Base-by-base conservation (phyloP, 345 rosid genomes). In the Lumnitzera littorea region DNA sequence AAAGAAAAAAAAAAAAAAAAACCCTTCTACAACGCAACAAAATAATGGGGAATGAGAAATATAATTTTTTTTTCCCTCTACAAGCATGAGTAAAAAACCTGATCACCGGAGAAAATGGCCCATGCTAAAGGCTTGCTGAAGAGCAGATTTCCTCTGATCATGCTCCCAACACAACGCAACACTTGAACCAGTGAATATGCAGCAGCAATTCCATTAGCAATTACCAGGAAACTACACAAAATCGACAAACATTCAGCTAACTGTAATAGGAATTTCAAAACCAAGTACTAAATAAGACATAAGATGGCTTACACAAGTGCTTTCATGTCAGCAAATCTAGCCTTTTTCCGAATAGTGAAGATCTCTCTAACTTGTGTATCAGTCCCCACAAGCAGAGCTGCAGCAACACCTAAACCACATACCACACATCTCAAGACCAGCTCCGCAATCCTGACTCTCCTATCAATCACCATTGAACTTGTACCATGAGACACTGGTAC, bases 61-160 rank as follows among this genome's bases (percentile, higher is more conserved):
- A 20, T 20, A 20, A 20, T 20, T 20, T 20, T 20, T 20, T 20
- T 20, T 20, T 20, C 20, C 20, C 20, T 20, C 20, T 20, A 20
- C 3, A 27, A 27, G 31, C 31, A 27, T 27, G 31, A 36, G 43
- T 2, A 36, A 36, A 6, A 36, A 36, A 89, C 98, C 96, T 92
- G 98, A 70, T 94, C 99, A 36, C 79, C 82, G 36, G 90, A 80
- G 85, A 94, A 90, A 71, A 90, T 84, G 61, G 73, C 78, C 96
- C 96, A 89, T 67, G 97, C 97, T 13, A 90, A 55, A 49, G 96
- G 76, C 78, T 82, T 94, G 71, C 70, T 86, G 60, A 84, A 70
- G 60, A 90, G 81, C 51, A 81, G 84, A 55, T 64, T 76, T 62
- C 91, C 97, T 70, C 76, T 77, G 51, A 86, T 58, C 77, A 76